These are phyloP conservation scores for Vicia villosa DNA, from an alignment of 306 rosid species.

Conservation along the genomic window DNA sequence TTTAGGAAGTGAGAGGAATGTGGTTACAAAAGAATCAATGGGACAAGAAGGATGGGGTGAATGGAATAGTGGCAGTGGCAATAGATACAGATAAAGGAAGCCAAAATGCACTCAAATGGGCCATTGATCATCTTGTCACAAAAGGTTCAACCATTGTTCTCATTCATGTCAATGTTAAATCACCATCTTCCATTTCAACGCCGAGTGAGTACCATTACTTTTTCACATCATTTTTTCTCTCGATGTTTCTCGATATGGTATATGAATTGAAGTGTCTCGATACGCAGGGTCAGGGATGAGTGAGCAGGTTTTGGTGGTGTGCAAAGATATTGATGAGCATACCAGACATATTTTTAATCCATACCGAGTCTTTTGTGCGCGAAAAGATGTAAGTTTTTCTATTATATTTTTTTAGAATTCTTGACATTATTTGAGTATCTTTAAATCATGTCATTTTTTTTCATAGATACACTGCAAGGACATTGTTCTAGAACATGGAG, in stretches of 20 bases:
- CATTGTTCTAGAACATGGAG: slow-evolving; percentile 66
- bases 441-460: background rate
- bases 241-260: background rate
- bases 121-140: slow-evolving; percentile 63
- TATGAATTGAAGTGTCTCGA: background rate
- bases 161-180: slow-evolving; percentile 70
- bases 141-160: slow-evolving; percentile 64
- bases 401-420: slow-evolving; percentile 9
- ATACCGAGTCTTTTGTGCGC: slow-evolving; percentile 81
- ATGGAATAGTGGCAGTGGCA: slow-evolving; percentile 88
- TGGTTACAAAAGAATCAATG: slow-evolving; percentile 61
- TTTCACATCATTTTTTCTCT: background rate
- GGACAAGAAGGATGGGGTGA: slow-evolving; percentile 63
- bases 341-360: slow-evolving; percentile 72
- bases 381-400: slow-evolving; percentile 73
- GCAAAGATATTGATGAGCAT: slow-evolving; percentile 57
- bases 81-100: slow-evolving; percentile 82
- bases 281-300: slow-evolving; percentile 44
- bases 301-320: slow-evolving; percentile 28
- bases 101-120: slow-evolving; percentile 85
- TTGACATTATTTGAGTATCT: slow-evolving; percentile 16
- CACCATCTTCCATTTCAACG: slow-evolving; percentile 1
- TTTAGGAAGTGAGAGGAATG: slow-evolving; percentile 47
- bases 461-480: slow-evolving; percentile 76
- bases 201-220: slow-evolving; percentile 47